These are phyloP conservation scores for Pleurozium schreberi DNA, from an alignment of 225 moss, liverwort and hornwort species.

Conservation along the genomic window DNA sequence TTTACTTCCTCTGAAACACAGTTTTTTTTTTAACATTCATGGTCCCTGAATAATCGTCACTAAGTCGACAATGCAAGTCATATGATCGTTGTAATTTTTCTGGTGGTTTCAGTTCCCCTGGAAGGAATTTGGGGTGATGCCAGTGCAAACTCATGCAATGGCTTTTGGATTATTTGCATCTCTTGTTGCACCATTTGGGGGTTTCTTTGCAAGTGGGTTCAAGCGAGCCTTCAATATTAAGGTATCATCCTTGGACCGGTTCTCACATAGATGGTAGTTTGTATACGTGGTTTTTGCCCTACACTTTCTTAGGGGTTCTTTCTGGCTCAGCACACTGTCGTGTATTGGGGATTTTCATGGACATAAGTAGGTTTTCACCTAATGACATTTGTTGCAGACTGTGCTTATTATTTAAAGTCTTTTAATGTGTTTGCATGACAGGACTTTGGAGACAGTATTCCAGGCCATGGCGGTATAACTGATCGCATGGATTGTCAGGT, in stretches of 20 bases:
- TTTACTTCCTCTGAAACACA: neutral
- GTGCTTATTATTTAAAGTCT: neutral
- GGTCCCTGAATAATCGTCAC: neutral
- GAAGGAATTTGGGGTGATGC: constrained; percentile 82
- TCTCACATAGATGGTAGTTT: neutral
- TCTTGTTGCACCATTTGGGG: constrained; percentile 96
- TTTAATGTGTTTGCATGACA: constrained; percentile 9
- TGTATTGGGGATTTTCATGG: neutral
- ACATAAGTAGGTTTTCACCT: neutral
- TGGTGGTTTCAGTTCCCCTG: constrained; percentile 45
- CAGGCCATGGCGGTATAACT: constrained; percentile 95
- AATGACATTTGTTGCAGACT: neutral
- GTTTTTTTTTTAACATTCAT: neutral
- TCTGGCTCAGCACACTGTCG: neutral
- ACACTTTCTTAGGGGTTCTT: neutral
- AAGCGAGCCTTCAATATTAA: constrained; percentile 98
- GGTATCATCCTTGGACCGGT: constrained; percentile 24
- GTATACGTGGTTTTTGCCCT: neutral
- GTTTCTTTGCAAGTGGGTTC: constrained; percentile 99
- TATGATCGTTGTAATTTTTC: neutral
- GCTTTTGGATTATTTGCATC: constrained; percentile 89
- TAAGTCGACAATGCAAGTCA: neutral
- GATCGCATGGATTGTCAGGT: constrained; percentile 99
- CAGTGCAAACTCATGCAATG: constrained; percentile 89
- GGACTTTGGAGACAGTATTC: constrained; percentile 98